A percentile compares a stretch with the other conserved stretches of the same genome.
Conservation (phyloP, 805 yeast genomes). For the Candida nitratophila region DNA sequence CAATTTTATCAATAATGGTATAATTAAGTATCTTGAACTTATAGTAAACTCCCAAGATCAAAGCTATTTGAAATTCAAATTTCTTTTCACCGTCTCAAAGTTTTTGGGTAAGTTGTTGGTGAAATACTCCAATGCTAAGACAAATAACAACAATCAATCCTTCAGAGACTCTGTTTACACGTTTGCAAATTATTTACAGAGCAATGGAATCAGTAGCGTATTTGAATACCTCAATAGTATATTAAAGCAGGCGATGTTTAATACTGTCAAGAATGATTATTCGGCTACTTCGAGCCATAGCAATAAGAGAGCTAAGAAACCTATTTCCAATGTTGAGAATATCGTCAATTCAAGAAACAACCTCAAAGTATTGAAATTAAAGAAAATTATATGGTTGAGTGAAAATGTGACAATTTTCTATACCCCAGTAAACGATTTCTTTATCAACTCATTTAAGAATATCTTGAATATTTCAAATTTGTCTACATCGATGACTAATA, state of each 20-base stretch:
- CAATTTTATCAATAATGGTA: not conserved
- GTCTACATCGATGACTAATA: conserved; percentile 22
- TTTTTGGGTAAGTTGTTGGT: not conserved
- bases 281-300: too few relatives aligned
- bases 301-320: too few relatives aligned
- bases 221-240: conserved; percentile 10
- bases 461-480: conserved; percentile 22
- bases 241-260: conserved; percentile 10
- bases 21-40: not conserved
- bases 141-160: too few relatives aligned
- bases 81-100: not conserved
- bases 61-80: not conserved
- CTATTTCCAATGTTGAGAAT: conserved; percentile 5
- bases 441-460: conserved; percentile 20
- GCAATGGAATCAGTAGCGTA: conserved; percentile 8
- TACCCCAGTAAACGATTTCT: conserved; percentile 15
- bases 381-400: conserved; percentile 25
- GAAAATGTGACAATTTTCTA: conserved; percentile 21
- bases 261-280: conserved; percentile 13
- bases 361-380: conserved; percentile 16
- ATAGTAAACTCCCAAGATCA: not conserved
- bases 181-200: conserved; percentile 10
- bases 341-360: conserved; percentile 8
- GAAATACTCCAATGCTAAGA: not conserved
- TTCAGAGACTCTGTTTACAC: too few relatives aligned